Percentiles rank a stretch among this genome's conserved stretches.
These are phyloP conservation scores for Epicoccum sorghinum DNA, from an alignment of 2,329 filamentous ascomycete species.

Conservation along the genomic window DNA sequence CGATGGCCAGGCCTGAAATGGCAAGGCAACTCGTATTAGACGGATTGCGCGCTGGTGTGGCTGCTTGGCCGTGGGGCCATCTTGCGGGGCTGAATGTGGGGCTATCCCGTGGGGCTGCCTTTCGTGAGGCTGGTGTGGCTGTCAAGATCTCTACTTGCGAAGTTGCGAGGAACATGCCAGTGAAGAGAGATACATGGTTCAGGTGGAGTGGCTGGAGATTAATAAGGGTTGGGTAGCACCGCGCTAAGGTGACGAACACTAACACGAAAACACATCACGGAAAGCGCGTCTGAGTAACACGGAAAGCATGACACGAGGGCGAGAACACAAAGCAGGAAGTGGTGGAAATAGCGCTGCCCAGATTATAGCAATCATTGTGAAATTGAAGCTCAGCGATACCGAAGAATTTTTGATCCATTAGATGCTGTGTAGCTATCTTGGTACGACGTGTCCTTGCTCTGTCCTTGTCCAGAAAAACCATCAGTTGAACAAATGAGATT, in stretches of 20 bases:
- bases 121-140: background rate
- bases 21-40: constrained; percentile 7
- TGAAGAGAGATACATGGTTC: background rate
- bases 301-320: background rate
- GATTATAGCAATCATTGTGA: background rate
- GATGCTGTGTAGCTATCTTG: background rate
- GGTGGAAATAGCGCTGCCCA: background rate
- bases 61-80: background rate
- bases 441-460: background rate
- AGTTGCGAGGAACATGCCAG: background rate
- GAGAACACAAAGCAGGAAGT: background rate
- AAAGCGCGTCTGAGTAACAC: background rate
- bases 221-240: background rate
- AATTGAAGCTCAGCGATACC: background rate
- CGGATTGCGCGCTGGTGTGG: background rate
- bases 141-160: constrained; percentile 1
- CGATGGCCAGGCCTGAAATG: constrained; percentile 5
- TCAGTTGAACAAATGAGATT: constrained; percentile 7
- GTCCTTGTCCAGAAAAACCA: background rate
- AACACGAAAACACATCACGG: background rate
- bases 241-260: background rate
- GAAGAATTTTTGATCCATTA: background rate
- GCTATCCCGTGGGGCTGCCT: background rate
- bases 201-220: background rate
- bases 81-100: background rate